Evolutionary conservation across 176 grass and related monocot genomes (phyloP).

Genomic region (Eleusine coracana): DNA sequence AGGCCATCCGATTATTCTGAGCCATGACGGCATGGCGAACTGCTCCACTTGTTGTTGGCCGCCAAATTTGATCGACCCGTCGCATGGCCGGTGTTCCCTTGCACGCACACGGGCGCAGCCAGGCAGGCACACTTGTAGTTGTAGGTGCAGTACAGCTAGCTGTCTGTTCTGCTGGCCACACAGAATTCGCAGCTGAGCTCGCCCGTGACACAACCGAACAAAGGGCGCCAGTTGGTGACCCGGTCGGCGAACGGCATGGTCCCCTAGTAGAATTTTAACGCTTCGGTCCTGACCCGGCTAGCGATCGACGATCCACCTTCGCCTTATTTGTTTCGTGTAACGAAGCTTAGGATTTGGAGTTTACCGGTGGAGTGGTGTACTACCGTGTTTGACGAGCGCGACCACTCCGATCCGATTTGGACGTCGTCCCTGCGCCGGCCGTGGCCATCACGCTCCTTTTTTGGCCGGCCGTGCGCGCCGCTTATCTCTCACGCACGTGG

Average conservation of each 20-base stretch:
- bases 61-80: background rate
- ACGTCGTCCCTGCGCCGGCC: too few relatives aligned
- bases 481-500: background rate
- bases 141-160: constrained; percentile 10
- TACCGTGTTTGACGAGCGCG: too few relatives aligned
- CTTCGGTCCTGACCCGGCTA: too few relatives aligned
- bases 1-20: background rate
- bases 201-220: constrained; percentile 40
- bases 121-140: background rate
- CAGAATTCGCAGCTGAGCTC: background rate
- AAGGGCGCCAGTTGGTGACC: background rate
- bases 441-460: background rate
- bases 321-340: background rate
- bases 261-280: too few relatives aligned
- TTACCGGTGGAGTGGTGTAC: background rate
- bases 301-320: too few relatives aligned
- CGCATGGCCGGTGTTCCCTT: background rate
- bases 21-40: background rate
- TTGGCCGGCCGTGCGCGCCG: background rate
- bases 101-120: background rate
- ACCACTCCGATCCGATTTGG: too few relatives aligned
- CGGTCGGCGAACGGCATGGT: constrained; percentile 7
- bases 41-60: constrained; percentile 11
- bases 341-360: background rate
- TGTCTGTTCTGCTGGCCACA: constrained; percentile 4